Percentiles rank a stretch among this genome's conserved stretches.
phyloP scores from a whole-genome alignment of 2,329 filamentous ascomycete genomes.

The Huntiella savannae region DNA sequence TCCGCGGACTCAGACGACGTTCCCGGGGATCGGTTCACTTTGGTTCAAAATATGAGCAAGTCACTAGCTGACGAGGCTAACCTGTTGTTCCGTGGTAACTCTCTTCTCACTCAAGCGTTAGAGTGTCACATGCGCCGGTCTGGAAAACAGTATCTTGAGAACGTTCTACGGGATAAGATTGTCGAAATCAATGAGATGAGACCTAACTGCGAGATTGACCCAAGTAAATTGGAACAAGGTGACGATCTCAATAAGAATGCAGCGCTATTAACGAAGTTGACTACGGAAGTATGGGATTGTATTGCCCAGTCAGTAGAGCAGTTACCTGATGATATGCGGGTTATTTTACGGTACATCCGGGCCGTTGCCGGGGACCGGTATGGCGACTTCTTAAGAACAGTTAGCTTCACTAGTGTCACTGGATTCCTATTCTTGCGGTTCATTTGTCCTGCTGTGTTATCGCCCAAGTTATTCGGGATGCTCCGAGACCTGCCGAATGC shows the following conservation, averaged over 20 bases:
- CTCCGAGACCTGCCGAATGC: conserved; percentile 65
- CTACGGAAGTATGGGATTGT: conserved; percentile 67
- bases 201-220: conserved; percentile 87
- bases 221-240: conserved; percentile 46
- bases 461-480: conserved; percentile 81
- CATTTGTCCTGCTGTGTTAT: conserved; percentile 89
- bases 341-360: conserved; percentile 77
- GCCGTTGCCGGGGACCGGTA: conserved; percentile 89
- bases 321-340: conserved; percentile 62
- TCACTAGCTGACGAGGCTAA: conserved; percentile 77
- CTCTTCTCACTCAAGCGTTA: conserved; percentile 76
- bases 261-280: conserved; percentile 55
- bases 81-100: conserved; percentile 85
- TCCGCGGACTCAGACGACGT: conserved; percentile 51
- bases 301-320: conserved; percentile 57
- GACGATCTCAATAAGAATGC: conserved; percentile 73
- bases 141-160: conserved; percentile 81
- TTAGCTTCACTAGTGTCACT: conserved; percentile 84
- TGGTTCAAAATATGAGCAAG: conserved; percentile 61
- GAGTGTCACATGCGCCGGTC: conserved; percentile 92
- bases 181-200: conserved; percentile 79
- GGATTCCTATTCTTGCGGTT: conserved; percentile 89
- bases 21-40: conserved; percentile 45
- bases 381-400: conserved; percentile 75
- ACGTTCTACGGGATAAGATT: conserved; percentile 69